Conservation (phyloP, 306 rosid genomes). For the Cucurbita moschata region DNA sequence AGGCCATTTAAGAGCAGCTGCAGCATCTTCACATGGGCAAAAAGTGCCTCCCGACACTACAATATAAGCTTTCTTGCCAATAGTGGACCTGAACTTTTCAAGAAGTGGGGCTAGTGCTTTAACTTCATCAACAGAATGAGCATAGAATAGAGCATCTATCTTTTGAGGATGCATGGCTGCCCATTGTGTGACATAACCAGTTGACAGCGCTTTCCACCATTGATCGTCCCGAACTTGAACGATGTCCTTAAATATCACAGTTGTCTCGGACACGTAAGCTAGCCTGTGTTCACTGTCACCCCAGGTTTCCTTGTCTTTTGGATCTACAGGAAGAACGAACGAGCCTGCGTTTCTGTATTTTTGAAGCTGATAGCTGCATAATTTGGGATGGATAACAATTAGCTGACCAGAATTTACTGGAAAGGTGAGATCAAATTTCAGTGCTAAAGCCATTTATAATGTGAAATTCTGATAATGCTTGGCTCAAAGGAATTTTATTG, state of each 20-base stretch:
- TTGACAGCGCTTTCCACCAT: slow-evolving; percentile 93
- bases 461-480: neutral
- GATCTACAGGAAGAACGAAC: slow-evolving; percentile 76
- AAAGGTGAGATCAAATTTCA: neutral
- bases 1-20: slow-evolving; percentile 68
- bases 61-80: slow-evolving; percentile 74
- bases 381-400: neutral
- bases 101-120: slow-evolving; percentile 75
- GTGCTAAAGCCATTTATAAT: neutral
- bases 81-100: slow-evolving; percentile 62
- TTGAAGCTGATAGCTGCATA: slow-evolving; percentile 77
- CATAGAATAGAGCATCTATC: slow-evolving; percentile 79
- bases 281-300: slow-evolving; percentile 96
- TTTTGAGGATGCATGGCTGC: slow-evolving; percentile 93
- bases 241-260: slow-evolving; percentile 85
- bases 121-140: slow-evolving; percentile 63
- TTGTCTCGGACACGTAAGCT: slow-evolving; percentile 91
- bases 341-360: slow-evolving; percentile 87
- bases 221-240: slow-evolving; percentile 92
- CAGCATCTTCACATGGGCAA: slow-evolving; percentile 73
- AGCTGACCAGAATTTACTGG: neutral
- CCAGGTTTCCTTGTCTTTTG: slow-evolving; percentile 89
- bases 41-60: slow-evolving; percentile 60
- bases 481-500: neutral
- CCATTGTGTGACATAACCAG: slow-evolving; percentile 88